Base-by-base conservation (phyloP, 2,329 filamentous ascomycete species). In the Aureobasidium zeae region DNA sequence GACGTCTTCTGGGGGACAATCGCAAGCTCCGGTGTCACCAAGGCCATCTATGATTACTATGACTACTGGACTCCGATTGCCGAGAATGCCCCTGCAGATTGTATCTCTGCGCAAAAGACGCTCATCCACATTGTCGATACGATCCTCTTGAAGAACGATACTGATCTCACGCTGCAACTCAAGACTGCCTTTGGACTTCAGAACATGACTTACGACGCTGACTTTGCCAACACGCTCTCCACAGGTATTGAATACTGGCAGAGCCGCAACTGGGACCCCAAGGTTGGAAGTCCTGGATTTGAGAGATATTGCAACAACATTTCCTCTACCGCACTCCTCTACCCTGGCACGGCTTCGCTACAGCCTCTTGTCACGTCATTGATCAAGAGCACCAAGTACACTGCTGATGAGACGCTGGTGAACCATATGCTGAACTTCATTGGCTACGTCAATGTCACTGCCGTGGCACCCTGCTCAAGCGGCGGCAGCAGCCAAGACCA, bases 1-100 rank as follows among this genome's bases (percentile, higher is more conserved):
- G 78, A 89, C 22, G 65, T 81, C 6, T 91, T 83, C 63, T 89
- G 76, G 72, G 86, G 76, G 41, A 76, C 81, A 4, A 89, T 94
- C 37, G 81, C 83, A 0, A 87, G 83, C 0, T 89, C 83, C 0
- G 86, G 83, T 1, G 84, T 91, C 1, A 84, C 83, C 0, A 74
- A 76, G 47, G 84, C 84, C 3, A 82, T 91, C 44, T 78, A 77
- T 51, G 83, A 91, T 53, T 89, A 80, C 62, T 89, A 83, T 53
- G 62, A 73, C 48, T 81, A 80, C 53, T 79, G 68, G 50, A 74
- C 77, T 54, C 72, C 77, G 0, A 68, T 78, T 44, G 67, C 74
- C 10, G 57, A 71, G 13, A 73, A 72, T 46, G 77, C 64, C 7
- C 74, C 77, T 9, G 64, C 70, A 0, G 72, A 75, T 22, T 91